Conservation (phyloP, 2,329 filamentous ascomycete species). For the Aspergillus hortae region DNA sequence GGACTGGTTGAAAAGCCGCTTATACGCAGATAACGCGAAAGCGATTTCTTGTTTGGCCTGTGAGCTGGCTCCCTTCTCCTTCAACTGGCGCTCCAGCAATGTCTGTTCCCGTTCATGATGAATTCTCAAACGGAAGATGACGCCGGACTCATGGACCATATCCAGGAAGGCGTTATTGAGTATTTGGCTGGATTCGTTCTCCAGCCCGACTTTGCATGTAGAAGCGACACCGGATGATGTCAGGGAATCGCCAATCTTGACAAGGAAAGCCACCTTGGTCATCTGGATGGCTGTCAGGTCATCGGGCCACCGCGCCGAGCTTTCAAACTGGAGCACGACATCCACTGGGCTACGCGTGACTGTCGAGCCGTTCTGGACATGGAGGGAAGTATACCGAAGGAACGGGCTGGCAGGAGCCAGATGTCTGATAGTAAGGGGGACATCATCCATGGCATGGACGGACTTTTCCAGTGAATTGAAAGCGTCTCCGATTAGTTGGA, state of each 20-base stretch:
- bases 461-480: constrained; percentile 73
- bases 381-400: constrained; percentile 65
- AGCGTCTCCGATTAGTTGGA: constrained; percentile 65
- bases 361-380: constrained; percentile 21
- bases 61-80: constrained; percentile 66
- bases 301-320: constrained; percentile 90
- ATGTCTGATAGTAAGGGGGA: constrained; percentile 83
- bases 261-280: constrained; percentile 83
- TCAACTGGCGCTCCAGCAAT: constrained; percentile 73
- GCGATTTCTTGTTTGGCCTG: constrained; percentile 66
- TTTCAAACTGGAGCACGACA: constrained; percentile 85
- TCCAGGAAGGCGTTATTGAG: constrained; percentile 82
- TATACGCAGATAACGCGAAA: constrained; percentile 65
- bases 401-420: constrained; percentile 69
- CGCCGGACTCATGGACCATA: constrained; percentile 67
- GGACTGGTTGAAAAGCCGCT: constrained; percentile 66
- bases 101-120: constrained; percentile 83
- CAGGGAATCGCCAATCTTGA: constrained; percentile 70
- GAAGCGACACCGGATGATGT: constrained; percentile 60
- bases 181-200: constrained; percentile 65
- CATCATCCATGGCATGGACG: constrained; percentile 71
- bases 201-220: constrained; percentile 70
- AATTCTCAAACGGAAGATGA: constrained; percentile 79
- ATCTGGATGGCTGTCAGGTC: constrained; percentile 86
- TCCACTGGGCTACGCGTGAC: constrained; percentile 57